Evolutionary conservation across 768 basidiomycete genomes (phyloP).

Genomic region (Kwoniella botswanensis): DNA sequence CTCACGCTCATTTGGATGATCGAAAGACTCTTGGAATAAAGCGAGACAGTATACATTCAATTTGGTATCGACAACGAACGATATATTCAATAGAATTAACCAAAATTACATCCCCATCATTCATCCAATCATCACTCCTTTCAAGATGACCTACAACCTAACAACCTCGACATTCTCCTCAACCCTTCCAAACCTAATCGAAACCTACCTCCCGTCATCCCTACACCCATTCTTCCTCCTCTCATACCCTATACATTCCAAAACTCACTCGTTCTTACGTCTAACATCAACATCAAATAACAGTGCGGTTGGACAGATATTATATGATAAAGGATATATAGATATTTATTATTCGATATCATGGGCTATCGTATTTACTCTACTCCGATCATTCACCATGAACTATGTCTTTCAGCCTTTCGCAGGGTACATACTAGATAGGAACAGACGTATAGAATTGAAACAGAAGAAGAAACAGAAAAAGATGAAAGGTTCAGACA

Average conservation of each 20-base stretch:
- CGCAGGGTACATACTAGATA: constrained; percentile 73
- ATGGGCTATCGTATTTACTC: constrained; percentile 85
- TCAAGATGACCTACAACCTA: constrained; percentile 35
- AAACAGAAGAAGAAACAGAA: background rate
- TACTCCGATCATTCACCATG: constrained; percentile 78
- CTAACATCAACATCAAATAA: constrained; percentile 6
- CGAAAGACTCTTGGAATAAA: no score
- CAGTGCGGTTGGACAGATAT: constrained; percentile 47
- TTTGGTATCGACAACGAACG: background rate
- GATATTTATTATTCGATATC: constrained; percentile 81
- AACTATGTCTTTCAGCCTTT: constrained; percentile 78
- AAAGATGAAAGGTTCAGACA: background rate
- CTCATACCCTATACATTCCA: constrained; percentile 37
- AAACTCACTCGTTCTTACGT: constrained; percentile 3
- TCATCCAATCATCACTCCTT: background rate
- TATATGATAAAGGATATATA: constrained; percentile 71
- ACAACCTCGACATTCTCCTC: constrained; percentile 26
- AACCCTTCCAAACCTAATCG: constrained; percentile 14
- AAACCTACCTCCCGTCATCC: constrained; percentile 34
- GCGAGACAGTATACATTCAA: no score
- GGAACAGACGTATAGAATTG: background rate
- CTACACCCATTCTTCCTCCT: constrained; percentile 43
- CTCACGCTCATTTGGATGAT: no score
- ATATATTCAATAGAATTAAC: background rate
- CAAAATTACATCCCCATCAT: background rate